Conservation (phyloP, 805 yeast species). For the Suhomyces faveliae region DNA sequence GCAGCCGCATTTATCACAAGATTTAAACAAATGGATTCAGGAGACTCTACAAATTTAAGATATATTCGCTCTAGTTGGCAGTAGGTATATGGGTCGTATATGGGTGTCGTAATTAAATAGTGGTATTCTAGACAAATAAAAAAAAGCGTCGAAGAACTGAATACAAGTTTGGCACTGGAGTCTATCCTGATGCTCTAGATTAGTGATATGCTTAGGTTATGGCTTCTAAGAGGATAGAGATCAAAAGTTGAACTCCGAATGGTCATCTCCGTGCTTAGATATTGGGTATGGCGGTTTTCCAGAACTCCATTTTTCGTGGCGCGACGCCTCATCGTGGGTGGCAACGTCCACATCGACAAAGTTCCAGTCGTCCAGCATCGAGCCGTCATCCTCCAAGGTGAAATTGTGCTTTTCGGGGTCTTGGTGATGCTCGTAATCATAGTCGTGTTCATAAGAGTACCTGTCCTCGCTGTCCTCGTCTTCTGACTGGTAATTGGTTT, state of each 20-base stretch:
- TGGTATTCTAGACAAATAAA: not conserved
- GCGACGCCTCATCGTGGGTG: slow-evolving; percentile 13
- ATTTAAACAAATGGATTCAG: not conserved
- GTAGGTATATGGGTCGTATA: no score
- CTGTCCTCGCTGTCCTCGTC: slow-evolving; percentile 3
- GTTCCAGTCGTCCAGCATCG: slow-evolving; percentile 10
- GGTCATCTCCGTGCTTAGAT: not conserved
- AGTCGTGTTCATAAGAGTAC: not conserved
- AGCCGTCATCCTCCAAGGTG: not conserved
- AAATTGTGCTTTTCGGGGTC: not conserved
- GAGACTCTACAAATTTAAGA: no score
- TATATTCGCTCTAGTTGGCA: no score
- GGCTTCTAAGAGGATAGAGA: not conserved
- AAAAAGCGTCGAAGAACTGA: not conserved
- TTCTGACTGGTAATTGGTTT: slow-evolving; percentile 17
- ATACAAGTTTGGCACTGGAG: not conserved
- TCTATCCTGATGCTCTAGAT: not conserved
- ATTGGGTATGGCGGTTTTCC: slow-evolving; percentile 8
- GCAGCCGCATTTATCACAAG: not conserved
- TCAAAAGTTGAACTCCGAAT: not conserved
- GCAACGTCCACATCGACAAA: slow-evolving; percentile 32
- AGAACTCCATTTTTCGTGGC: not conserved
- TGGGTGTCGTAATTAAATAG: not conserved
- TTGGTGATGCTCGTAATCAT: not conserved
- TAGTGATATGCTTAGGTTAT: not conserved